Conservation (phyloP, 2,329 filamentous ascomycete genomes). For the Annulohypoxylon truncatum region DNA sequence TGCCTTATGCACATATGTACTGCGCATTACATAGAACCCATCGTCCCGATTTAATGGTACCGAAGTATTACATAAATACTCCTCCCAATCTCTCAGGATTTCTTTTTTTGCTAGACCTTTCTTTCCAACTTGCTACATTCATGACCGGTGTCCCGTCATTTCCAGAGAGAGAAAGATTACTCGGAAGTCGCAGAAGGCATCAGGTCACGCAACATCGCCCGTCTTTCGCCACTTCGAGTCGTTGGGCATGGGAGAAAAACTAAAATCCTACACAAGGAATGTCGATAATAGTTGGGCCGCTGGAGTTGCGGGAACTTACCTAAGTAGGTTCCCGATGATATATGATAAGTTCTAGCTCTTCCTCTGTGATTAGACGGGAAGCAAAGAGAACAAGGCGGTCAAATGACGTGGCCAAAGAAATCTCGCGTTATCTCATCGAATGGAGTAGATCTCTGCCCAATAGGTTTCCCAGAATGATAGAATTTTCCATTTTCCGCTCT, state of each 20-base stretch:
- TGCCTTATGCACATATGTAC: constrained; percentile 11
- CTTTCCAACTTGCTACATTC: neutral
- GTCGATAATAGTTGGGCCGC: constrained; percentile 1
- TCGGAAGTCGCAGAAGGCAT: neutral
- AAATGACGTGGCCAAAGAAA: constrained; percentile 21
- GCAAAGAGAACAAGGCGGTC: neutral
- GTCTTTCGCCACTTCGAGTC: neutral
- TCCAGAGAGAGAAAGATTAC: constrained; percentile 4
- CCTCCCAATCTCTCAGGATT: constrained; percentile 13
- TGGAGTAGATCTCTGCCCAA: constrained; percentile 10
- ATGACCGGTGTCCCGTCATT: constrained; percentile 9
- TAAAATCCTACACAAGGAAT: neutral
- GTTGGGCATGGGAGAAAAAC: constrained; percentile 6
- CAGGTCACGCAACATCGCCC: neutral
- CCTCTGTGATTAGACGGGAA: constrained; percentile 14
- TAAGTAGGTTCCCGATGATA: constrained; percentile 30
- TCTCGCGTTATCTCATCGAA: constrained; percentile 14
- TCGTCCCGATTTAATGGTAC: constrained; percentile 29
- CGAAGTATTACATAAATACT: constrained; percentile 21
- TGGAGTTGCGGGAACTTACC: constrained; percentile 8
- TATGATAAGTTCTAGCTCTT: constrained; percentile 15
- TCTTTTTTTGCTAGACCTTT: constrained; percentile 4
- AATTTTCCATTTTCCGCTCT: constrained; percentile 18
- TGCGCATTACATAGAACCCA: constrained; percentile 8
- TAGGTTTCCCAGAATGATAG: constrained; percentile 7